Percentiles rank a stretch among this genome's conserved stretches.
Conservation (phyloP, 75 land plant species). For the Sequoia sempervirens region DNA sequence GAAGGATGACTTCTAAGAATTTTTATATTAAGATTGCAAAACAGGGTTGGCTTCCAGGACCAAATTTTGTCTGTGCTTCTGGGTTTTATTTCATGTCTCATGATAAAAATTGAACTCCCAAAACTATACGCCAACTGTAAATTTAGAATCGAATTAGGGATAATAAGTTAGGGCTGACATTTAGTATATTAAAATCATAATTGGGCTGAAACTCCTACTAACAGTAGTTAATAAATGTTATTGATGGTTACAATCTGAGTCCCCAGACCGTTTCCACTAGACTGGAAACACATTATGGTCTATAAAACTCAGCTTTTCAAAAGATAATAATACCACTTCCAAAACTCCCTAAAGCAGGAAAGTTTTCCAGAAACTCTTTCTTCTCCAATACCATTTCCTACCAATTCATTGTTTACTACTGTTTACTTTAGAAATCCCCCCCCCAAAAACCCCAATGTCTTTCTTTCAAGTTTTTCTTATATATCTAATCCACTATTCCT, state of each 20-base stretch:
- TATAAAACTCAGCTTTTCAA: background rate
- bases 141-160: background rate
- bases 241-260: background rate
- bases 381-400: background rate
- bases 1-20: background rate
- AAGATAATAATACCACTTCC: background rate
- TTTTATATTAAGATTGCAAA: background rate
- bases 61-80: background rate
- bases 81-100: background rate
- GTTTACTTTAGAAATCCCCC: background rate
- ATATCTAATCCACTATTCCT: too few species aligned
- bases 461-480: too few species aligned
- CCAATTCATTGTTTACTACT: background rate
- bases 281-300: background rate
- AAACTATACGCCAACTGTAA: background rate
- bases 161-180: background rate
- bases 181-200: background rate
- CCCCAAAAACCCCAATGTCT: background rate
- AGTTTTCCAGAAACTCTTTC: background rate
- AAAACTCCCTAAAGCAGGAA: background rate
- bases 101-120: background rate
- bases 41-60: background rate
- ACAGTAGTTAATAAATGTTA: background rate
- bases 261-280: background rate
- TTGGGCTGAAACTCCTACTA: background rate